A percentile compares a stretch with the other conserved stretches of the same genome.
Conservation (phyloP, 225 moss, liverwort and hornwort species). For the Rhytidiadelphus loreus region DNA sequence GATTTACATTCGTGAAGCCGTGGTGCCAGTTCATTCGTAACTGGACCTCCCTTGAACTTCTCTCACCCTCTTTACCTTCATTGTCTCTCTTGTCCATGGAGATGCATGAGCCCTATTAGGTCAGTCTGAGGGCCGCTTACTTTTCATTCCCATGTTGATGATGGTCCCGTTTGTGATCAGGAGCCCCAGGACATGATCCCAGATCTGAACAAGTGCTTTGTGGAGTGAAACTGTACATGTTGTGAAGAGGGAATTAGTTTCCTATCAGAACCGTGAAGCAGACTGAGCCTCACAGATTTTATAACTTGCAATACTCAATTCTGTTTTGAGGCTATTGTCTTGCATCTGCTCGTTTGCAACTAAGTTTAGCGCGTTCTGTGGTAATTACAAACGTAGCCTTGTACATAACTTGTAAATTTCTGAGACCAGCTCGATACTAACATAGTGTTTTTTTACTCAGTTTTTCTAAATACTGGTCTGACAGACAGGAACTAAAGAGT, state of each 20-base stretch:
- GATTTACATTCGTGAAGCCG: slow-evolving; percentile 14
- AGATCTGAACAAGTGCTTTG: slow-evolving; percentile 1
- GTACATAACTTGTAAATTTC: not conserved
- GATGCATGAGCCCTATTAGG: slow-evolving; percentile 4
- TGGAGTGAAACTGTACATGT: slow-evolving; percentile 21
- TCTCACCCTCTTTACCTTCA: not conserved
- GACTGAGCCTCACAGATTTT: not conserved
- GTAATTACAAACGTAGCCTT: not conserved
- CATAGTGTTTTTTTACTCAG: not conserved
- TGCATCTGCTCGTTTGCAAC: not conserved
- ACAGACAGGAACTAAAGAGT: not conserved
- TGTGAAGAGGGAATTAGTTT: slow-evolving; percentile 16
- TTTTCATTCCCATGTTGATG: slow-evolving; percentile 2
- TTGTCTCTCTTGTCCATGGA: not conserved
- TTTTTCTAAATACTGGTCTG: not conserved
- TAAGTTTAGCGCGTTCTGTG: not conserved
- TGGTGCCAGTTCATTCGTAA: slow-evolving; percentile 10
- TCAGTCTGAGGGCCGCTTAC: not conserved
- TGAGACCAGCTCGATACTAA: not conserved
- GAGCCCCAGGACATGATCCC: not conserved
- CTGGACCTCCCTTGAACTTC: slow-evolving; percentile 11
- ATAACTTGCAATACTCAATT: not conserved
- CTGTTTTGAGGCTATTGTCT: not conserved
- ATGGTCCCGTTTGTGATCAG: not conserved
- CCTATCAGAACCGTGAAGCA: slow-evolving; percentile 17